Percentiles rank a stretch among this genome's conserved stretches.
Conservation (phyloP, 148 eudicot species). For the Vaccinium myrtillus region DNA sequence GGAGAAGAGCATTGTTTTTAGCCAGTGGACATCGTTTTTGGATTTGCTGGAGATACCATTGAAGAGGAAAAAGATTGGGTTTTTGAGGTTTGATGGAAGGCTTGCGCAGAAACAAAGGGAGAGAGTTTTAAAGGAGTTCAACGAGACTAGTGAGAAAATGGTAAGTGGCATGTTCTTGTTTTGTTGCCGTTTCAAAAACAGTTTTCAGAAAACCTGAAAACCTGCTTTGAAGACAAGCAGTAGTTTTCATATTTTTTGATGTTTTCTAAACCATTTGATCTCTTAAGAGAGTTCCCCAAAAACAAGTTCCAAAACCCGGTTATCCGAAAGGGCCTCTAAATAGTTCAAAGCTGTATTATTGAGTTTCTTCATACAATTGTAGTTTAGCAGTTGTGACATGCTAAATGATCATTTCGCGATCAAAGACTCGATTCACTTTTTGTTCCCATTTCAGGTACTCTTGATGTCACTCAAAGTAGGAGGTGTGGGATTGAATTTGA, state of each 20-base stretch:
- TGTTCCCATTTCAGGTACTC: conserved; percentile 41
- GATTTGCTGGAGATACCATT: conserved; percentile 68
- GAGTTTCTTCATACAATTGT: background rate
- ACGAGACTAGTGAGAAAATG: conserved; percentile 48
- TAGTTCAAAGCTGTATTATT: background rate
- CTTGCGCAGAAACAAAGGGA: conserved; percentile 50
- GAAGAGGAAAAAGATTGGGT: conserved; percentile 38
- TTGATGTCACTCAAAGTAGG: conserved; percentile 70
- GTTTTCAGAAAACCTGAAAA: background rate
- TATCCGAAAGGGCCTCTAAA: background rate
- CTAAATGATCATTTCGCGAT: background rate
- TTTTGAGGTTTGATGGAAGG: conserved; percentile 63
- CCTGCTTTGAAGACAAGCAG: background rate
- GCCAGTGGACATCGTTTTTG: conserved; percentile 77
- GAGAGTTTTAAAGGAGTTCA: conserved; percentile 57
- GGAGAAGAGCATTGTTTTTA: conserved; percentile 64
- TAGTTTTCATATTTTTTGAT: background rate
- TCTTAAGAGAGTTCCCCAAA: background rate
- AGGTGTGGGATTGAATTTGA: conserved; percentile 60
- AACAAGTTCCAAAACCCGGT: background rate
- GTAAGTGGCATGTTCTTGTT: conserved; percentile 21
- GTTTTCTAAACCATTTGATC: background rate
- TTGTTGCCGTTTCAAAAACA: background rate
- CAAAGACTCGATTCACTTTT: background rate
- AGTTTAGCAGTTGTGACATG: background rate